These are phyloP conservation scores for Scheffersomyces amazonensis DNA, from an alignment of 805 yeast species.

Conservation along the genomic window DNA sequence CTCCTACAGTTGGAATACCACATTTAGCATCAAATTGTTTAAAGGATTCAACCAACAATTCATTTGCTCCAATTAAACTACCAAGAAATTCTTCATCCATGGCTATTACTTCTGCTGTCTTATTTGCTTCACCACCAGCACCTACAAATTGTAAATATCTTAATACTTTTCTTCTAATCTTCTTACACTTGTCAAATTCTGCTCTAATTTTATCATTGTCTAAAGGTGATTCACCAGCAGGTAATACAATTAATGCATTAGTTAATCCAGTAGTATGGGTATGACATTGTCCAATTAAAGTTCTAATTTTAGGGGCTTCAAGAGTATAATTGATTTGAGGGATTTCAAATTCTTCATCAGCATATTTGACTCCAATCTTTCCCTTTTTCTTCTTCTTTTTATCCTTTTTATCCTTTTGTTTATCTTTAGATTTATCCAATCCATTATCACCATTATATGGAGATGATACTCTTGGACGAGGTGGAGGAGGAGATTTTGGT, in stretches of 20 bases:
- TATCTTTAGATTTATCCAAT: background rate
- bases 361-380: conserved; percentile 21
- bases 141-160: conserved; percentile 81
- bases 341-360: conserved; percentile 53
- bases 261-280: conserved; percentile 67
- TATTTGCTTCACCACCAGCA: conserved; percentile 34
- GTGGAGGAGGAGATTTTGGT: conserved; percentile 17
- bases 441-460: conserved; percentile 13
- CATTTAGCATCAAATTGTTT: conserved; percentile 60
- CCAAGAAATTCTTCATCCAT: conserved; percentile 82
- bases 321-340: conserved; percentile 67
- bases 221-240: conserved; percentile 53
- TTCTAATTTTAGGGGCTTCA: conserved; percentile 70
- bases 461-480: conserved; percentile 21
- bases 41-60: conserved; percentile 76
- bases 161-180: conserved; percentile 72
- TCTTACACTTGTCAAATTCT: conserved; percentile 71
- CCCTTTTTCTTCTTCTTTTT: conserved; percentile 13
- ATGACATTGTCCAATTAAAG: conserved; percentile 70
- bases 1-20: conserved; percentile 35
- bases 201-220: conserved; percentile 61
- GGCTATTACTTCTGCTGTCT: conserved; percentile 22
- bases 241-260: conserved; percentile 42
- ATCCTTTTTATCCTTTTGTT: conserved; percentile 8
- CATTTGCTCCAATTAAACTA: conserved; percentile 85